Conservation (phyloP, 257 asterid species). For the Cynanchum wilfordii region DNA sequence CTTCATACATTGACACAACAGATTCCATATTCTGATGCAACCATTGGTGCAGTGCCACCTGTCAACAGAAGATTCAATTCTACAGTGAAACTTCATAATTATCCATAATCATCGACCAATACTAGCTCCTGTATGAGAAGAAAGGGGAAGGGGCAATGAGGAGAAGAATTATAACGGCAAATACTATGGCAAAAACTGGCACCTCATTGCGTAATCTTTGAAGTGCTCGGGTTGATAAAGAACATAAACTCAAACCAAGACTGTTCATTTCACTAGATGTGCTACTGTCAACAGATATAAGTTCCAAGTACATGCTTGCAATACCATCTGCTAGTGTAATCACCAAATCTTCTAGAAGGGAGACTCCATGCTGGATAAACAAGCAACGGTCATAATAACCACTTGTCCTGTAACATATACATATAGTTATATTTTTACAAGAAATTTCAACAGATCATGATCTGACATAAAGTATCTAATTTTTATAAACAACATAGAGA, state of each 20-base stretch:
- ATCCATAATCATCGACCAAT: background rate
- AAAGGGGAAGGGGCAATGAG: background rate
- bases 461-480: background rate
- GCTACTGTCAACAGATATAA: constrained; percentile 89
- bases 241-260: constrained; percentile 39
- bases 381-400: constrained; percentile 56
- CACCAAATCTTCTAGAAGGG: constrained; percentile 78
- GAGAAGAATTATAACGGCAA: background rate
- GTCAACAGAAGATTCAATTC: constrained; percentile 14
- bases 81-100: background rate
- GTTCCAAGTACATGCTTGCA: constrained; percentile 94
- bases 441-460: background rate
- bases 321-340: constrained; percentile 84
- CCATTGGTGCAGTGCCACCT: constrained; percentile 92
- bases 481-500: background rate
- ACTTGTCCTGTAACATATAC: constrained; percentile 49
- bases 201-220: constrained; percentile 54
- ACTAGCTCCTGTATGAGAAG: background rate
- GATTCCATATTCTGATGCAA: constrained; percentile 89
- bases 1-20: constrained; percentile 90
- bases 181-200: background rate
- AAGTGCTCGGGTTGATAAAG: constrained; percentile 46
- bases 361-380: constrained; percentile 65
- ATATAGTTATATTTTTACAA: background rate
- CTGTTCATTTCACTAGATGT: constrained; percentile 37